phyloP scores from a whole-genome alignment of 352 stramenopile genomes.

The Phytopythium ostracodes region DNA sequence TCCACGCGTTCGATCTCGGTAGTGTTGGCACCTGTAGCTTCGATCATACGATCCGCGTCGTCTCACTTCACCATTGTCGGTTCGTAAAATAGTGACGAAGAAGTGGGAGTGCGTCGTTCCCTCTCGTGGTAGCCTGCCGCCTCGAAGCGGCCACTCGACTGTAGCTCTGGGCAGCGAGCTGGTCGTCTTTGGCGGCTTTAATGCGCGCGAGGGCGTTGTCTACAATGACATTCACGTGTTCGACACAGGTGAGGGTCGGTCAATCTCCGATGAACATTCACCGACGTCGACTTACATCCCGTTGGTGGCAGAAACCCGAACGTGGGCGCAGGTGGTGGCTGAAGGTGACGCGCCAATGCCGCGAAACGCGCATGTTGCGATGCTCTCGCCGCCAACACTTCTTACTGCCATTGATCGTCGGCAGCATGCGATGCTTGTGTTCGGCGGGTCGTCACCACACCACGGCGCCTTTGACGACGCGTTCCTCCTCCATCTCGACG shows the following conservation, averaged over 20 bases:
- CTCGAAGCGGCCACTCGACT: slow-evolving; percentile 62
- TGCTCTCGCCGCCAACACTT: slow-evolving; percentile 21
- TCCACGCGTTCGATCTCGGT: slow-evolving; percentile 55
- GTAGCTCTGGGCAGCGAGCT: slow-evolving; percentile 38
- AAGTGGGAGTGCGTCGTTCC: slow-evolving; percentile 21
- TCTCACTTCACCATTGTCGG: background rate
- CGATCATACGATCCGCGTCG: background rate
- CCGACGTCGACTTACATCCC: background rate
- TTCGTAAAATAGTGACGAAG: slow-evolving; percentile 7
- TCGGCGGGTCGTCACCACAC: slow-evolving; percentile 57
- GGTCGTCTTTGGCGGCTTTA: slow-evolving; percentile 61
- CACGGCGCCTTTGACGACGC: slow-evolving; percentile 47
- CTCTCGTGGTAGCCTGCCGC: slow-evolving; percentile 17
- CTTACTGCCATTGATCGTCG: background rate
- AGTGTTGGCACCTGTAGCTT: background rate
- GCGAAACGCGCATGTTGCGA: slow-evolving; percentile 54
- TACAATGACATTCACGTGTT: slow-evolving; percentile 62
- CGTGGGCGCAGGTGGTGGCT: slow-evolving; percentile 26
- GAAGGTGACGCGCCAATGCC: slow-evolving; percentile 35
- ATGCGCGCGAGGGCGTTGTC: slow-evolving; percentile 30
- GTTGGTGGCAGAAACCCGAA: slow-evolving; percentile 9
- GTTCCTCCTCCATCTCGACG: slow-evolving; percentile 32
- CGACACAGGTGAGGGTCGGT: slow-evolving; percentile 19
- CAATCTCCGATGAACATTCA: background rate
- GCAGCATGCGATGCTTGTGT: slow-evolving; percentile 38